Conservation (phyloP, 805 yeast genomes). For the Starmerella apis region DNA sequence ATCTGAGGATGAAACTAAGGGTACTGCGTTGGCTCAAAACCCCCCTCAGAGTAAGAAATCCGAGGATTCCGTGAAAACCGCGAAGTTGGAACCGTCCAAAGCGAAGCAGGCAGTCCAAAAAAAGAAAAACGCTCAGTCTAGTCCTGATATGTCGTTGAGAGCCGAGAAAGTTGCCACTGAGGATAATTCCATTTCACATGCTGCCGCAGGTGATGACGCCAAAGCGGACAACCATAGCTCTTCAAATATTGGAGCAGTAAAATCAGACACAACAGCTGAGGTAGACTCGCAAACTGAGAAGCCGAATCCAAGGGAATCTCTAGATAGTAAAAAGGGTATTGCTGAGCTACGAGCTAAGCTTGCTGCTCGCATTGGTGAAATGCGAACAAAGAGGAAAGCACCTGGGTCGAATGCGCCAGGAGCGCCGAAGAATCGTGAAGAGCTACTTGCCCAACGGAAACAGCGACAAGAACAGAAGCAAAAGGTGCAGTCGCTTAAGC, state of each 20-base stretch:
- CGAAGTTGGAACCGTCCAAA: not conserved
- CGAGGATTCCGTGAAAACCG: no score
- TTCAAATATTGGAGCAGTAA: no score
- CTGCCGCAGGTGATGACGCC: not conserved
- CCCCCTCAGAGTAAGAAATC: not conserved
- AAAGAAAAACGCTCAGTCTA: not conserved
- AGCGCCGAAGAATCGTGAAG: constrained; percentile 59
- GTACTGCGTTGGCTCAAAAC: constrained; percentile 20
- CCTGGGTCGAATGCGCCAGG: constrained; percentile 75
- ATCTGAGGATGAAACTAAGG: constrained; percentile 19
- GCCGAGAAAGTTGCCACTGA: not conserved
- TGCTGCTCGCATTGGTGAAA: constrained; percentile 54
- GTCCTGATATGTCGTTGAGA: not conserved
- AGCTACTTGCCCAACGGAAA: constrained; percentile 36
- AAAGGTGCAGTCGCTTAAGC: constrained; percentile 20
- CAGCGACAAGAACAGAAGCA: constrained; percentile 34
- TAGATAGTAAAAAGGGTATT: constrained; percentile 33
- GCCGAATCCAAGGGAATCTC: constrained; percentile 3
- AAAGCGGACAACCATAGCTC: no score
- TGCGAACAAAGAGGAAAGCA: constrained; percentile 80
- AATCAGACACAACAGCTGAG: not conserved
- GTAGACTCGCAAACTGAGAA: not conserved
- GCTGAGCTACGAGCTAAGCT: constrained; percentile 67
- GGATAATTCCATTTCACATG: not conserved
- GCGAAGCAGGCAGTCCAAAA: not conserved